Evolutionary conservation across 768 basidiomycete genomes (phyloP), one percentile per base, ranked within the genome.

Genomic region (Boletales sp.): DNA sequence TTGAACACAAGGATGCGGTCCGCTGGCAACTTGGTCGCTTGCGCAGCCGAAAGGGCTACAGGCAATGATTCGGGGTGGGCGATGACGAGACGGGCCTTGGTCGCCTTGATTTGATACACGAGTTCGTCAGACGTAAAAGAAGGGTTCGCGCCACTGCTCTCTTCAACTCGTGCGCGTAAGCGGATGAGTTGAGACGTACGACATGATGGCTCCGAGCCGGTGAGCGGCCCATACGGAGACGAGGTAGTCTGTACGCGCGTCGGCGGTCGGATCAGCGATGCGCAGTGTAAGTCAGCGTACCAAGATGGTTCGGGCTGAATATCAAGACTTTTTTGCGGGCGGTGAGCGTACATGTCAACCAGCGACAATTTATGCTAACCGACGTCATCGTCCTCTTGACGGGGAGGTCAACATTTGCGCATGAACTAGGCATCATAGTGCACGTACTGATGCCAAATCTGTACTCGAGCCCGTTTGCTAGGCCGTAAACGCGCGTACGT

Each of bases 221-320:
- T 84, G 82, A 6, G 70, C 68, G 1, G 82, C 82, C 73, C 81
- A 81, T 19, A 79, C 73, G 3, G 73, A 77, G 34, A 82, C 65
- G 2, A 79, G 72, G 54, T 81, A 80, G 68, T 84, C 76, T 84
- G 53, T 6, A 21, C 8, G 11, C 5, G 25, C 17, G 44, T 39
- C 43, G 25, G 32, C 35, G 18, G 17, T 5, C 40, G 18, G 30
- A 40, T 30, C 36, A 15, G 21, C 21, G 21, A 21, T 21, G 33
- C 37, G 18, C 10, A 11, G n/a, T 13, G 43, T 31, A 17, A 49
- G 12, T 46, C 12, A 30, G 59, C 74, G 37, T 54, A 81, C 83
- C 84, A 37, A 86, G 61, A 57, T 86, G 82, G 60, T 88, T 88
- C 28, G 81, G 75, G 52, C 83, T 83, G 63, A 80, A 85, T 37